These are phyloP conservation scores for Boletus austroedulis DNA, from an alignment of 1,284 basidiomycete genomes.

Conservation along the genomic window DNA sequence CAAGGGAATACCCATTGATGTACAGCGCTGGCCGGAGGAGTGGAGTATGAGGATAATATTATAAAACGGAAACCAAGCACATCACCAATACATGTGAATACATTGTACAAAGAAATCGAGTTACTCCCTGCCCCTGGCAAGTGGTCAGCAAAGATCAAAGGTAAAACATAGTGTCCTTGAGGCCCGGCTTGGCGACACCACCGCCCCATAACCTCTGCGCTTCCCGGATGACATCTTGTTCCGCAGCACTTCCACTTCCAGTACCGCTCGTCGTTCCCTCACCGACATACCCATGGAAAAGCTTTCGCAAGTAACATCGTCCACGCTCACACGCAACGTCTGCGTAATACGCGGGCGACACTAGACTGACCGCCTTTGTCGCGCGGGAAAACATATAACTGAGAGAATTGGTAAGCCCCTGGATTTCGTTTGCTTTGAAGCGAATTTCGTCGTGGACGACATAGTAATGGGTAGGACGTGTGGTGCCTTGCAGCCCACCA, in stretches of 20 bases:
- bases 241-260: slow-evolving; percentile 29
- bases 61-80: no score
- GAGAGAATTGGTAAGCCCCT: slow-evolving; percentile 59
- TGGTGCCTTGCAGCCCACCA: slow-evolving; percentile 63
- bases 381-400: slow-evolving; percentile 78
- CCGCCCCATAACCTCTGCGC: slow-evolving; percentile 53
- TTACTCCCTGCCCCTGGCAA: background rate
- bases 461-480: slow-evolving; percentile 75
- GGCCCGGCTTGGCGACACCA: slow-evolving; percentile 47
- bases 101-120: no score
- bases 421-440: slow-evolving; percentile 66
- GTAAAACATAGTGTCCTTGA: slow-evolving; percentile 77
- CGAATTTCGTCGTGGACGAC: slow-evolving; percentile 72
- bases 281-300: slow-evolving; percentile 51
- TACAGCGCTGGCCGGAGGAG: background rate
- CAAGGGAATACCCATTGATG: background rate
- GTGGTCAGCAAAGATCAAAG: slow-evolving; percentile 40
- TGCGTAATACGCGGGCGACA: slow-evolving; percentile 75
- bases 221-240: slow-evolving; percentile 52
- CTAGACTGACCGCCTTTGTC: slow-evolving; percentile 76
- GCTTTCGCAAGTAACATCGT: slow-evolving; percentile 68
- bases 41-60: no score
- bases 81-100: no score
- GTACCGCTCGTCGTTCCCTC: slow-evolving; percentile 33
- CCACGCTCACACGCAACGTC: slow-evolving; percentile 78